Evolutionary conservation across 148 eudicot species (phyloP), one percentile per base, ranked within the genome.

Genomic region (Talinum fruticosum): DNA sequence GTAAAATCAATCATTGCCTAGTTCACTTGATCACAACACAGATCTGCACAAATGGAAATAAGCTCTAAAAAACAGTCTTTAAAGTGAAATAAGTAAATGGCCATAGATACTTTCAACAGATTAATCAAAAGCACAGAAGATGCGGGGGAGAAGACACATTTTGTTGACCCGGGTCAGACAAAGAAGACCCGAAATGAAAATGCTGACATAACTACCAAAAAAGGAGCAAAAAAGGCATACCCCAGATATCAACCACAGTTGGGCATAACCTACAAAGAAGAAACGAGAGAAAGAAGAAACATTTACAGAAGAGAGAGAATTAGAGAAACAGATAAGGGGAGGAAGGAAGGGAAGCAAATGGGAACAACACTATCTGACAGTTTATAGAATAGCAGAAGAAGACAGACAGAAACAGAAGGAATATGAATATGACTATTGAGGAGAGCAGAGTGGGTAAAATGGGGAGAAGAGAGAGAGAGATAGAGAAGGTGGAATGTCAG

Each of bases 401-500:
- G 12, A 41, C 47, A 41, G 47, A 41, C 13, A 8, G 69, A 71
- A 73, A 24, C 21, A 75, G 74, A 66, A 67, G 59, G 29, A 36
- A 38, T 24, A 69, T 23, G 1, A 61, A 59, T 41, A 6, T 23
- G 1, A 61, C 47, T 41, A 6, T 41, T 41, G 47, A 41, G 47
- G 47, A 76, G 57, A 73, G 33, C 2, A 26, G 4, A 10, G 18
- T 30, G 82, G 76, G 59, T 72, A 78, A 78, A 80, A 78, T 80
- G 72, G 73, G 62, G 72, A 75, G 64, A 28, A 34, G 76, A 37
- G 51, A 36, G n/a, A 24, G 10, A 29, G 10, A n/a, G 23, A 73
- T 62, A 18, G 75, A 64, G 80, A 82, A 83, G 95, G 87, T 89
- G 78, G 88, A 89, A 91, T 86, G 96, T 91, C 91, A 87, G 84